Evolutionary conservation across 306 rosid species (phyloP).

Genomic region (Abrus pulchellus): DNA sequence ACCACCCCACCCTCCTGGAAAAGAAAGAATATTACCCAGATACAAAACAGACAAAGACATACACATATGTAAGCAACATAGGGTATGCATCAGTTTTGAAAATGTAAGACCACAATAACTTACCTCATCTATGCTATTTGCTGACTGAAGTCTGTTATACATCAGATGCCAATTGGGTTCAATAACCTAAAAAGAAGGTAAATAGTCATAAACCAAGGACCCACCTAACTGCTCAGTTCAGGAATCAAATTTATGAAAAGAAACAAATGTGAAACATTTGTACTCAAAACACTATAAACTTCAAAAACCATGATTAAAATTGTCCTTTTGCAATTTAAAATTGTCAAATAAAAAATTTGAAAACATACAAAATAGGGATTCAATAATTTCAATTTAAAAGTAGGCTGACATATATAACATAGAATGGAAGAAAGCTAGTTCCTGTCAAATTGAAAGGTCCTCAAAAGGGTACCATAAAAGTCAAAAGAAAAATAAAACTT

Average conservation of each 20-base stretch:
- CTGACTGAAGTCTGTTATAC: constrained; percentile 87
- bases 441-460: constrained; percentile 7
- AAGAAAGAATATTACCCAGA: neutral
- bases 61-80: constrained; percentile 20
- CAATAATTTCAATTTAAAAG: constrained; percentile 33
- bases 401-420: neutral
- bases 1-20: neutral
- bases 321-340: constrained; percentile 28
- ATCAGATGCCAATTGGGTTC: constrained; percentile 98
- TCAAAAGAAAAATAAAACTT: constrained; percentile 51
- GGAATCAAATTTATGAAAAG: constrained; percentile 40
- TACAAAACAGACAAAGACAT: constrained; percentile 19
- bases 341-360: constrained; percentile 21
- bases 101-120: constrained; percentile 28
- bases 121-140: constrained; percentile 97
- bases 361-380: constrained; percentile 16
- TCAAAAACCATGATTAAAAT: neutral
- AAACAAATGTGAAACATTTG: constrained; percentile 21
- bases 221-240: constrained; percentile 34
- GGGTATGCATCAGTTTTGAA: constrained; percentile 24
- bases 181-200: constrained; percentile 72
- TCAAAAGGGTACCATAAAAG: constrained; percentile 7
- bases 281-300: constrained; percentile 12
- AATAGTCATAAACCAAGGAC: constrained; percentile 33
- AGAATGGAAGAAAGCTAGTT: neutral